Evolutionary conservation across 306 rosid species (phyloP).

Genomic region (Phaseolus lunatus): DNA sequence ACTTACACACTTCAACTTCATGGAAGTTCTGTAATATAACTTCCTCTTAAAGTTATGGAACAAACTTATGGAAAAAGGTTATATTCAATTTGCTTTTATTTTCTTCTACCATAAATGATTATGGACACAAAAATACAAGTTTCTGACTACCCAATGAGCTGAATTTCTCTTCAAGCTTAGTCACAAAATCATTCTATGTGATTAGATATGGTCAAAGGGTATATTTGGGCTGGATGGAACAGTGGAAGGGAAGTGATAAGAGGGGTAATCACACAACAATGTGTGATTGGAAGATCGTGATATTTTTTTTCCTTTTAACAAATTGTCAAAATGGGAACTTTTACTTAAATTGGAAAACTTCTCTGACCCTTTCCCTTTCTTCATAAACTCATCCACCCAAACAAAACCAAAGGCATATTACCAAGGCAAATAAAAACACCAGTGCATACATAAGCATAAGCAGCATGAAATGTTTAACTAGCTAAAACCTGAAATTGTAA

Average conservation of each 20-base stretch:
- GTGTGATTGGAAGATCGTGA: background rate
- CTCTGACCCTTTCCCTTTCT: background rate
- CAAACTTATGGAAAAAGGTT: background rate
- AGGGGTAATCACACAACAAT: background rate
- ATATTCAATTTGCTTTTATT: background rate
- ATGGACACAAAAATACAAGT: background rate
- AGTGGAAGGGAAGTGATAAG: background rate
- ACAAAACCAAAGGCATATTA: background rate
- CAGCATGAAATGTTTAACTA: slow-evolving; percentile 15
- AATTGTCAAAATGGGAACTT: background rate
- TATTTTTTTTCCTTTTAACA: background rate
- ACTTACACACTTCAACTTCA: too few species aligned
- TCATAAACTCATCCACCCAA: background rate
- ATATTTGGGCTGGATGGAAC: background rate
- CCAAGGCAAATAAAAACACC: background rate
- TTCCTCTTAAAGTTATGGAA: too few species aligned
- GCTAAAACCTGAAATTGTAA: slow-evolving; percentile 6
- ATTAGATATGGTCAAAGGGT: background rate
- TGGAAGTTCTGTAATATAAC: too few species aligned
- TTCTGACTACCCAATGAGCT: background rate
- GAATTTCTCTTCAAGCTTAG: background rate
- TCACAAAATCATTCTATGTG: background rate
- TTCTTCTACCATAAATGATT: background rate
- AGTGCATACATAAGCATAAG: background rate
- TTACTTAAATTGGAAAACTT: background rate